Conservation (phyloP, 2,329 filamentous ascomycete genomes). For the Beauveria medogensis region DNA sequence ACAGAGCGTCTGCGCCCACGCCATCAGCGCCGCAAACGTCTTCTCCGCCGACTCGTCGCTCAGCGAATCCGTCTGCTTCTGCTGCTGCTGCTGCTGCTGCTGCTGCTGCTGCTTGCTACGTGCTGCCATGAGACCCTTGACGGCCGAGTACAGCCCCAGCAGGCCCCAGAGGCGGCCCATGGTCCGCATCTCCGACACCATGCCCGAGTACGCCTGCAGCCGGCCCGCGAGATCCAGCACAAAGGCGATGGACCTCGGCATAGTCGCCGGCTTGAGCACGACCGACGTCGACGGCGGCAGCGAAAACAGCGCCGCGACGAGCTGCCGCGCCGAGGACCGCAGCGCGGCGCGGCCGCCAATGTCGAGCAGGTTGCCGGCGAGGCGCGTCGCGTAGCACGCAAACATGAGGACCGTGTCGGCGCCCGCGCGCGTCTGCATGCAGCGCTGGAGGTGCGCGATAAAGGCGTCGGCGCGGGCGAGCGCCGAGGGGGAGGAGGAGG, state of each 20-base stretch:
- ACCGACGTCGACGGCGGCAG: slow-evolving; percentile 43
- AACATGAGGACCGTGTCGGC: slow-evolving; percentile 64
- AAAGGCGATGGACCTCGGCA: slow-evolving; percentile 25
- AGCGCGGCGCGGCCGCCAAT: slow-evolving; percentile 50
- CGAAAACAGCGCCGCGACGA: slow-evolving; percentile 44
- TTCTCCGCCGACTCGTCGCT: slow-evolving; percentile 27
- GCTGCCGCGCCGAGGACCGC: slow-evolving; percentile 39
- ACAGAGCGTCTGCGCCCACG: slow-evolving; percentile 58
- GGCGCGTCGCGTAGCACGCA: slow-evolving; percentile 57
- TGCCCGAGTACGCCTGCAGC: slow-evolving; percentile 52
- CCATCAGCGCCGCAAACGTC: slow-evolving; percentile 39
- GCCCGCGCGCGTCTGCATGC: slow-evolving; percentile 59
- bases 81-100: slow-evolving; percentile 15
- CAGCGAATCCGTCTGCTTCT: slow-evolving; percentile 22
- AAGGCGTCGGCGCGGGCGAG: slow-evolving; percentile 43
- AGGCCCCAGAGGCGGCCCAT: slow-evolving; percentile 72
- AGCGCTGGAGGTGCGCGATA: slow-evolving; percentile 49
- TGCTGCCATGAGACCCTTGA: slow-evolving; percentile 35
- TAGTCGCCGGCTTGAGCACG: slow-evolving; percentile 31
- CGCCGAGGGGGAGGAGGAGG: slow-evolving; percentile 9
- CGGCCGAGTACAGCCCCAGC: slow-evolving; percentile 65
- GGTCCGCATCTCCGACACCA: slow-evolving; percentile 64
- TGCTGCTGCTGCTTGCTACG: slow-evolving; percentile 22
- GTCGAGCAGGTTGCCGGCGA: slow-evolving; percentile 43
- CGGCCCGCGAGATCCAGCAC: slow-evolving; percentile 42